phyloP scores from a whole-genome alignment of 148 eudicot species.

The Amaranthus palmeri region DNA sequence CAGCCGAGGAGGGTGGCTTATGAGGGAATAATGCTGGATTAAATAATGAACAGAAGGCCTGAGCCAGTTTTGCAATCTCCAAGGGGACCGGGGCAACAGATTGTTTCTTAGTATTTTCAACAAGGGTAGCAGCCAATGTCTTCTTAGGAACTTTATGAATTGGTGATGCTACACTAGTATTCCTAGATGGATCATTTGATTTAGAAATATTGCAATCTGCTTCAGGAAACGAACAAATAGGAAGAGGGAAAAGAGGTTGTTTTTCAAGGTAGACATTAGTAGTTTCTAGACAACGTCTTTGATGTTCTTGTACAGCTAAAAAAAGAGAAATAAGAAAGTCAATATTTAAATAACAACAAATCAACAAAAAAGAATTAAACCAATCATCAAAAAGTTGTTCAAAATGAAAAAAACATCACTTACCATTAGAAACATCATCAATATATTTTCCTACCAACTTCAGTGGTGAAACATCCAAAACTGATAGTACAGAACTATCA shows the following conservation, averaged over 20 bases:
- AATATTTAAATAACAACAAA: constrained; percentile 8
- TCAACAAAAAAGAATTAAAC: constrained; percentile 13
- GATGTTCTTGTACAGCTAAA: constrained; percentile 65
- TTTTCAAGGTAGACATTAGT: constrained; percentile 36
- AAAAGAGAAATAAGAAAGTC: neutral
- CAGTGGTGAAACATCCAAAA: constrained; percentile 85
- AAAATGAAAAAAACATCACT: constrained; percentile 22
- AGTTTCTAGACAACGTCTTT: constrained; percentile 44
- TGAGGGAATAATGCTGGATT: constrained; percentile 83
- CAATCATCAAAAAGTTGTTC: constrained; percentile 11
- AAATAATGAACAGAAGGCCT: constrained; percentile 64
- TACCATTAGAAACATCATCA: constrained; percentile 80
- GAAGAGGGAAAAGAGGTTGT: constrained; percentile 67
- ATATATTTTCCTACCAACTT: constrained; percentile 59
- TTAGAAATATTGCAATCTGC: constrained; percentile 32
- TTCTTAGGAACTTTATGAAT: constrained; percentile 51
- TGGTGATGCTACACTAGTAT: constrained; percentile 24
- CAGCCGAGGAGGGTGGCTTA: constrained; percentile 68
- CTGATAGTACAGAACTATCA: constrained; percentile 56
- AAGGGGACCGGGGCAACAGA: constrained; percentile 81
- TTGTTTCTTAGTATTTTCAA: constrained; percentile 76
- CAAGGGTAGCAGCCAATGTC: constrained; percentile 77
- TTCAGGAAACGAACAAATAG: constrained; percentile 34
- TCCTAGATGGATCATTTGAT: constrained; percentile 28
- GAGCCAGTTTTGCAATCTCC: constrained; percentile 60